Evolutionary conservation across 2,329 filamentous ascomycete species (phyloP), one percentile per base, ranked within the genome.

Genomic region (Hypomyces perniciosus): DNA sequence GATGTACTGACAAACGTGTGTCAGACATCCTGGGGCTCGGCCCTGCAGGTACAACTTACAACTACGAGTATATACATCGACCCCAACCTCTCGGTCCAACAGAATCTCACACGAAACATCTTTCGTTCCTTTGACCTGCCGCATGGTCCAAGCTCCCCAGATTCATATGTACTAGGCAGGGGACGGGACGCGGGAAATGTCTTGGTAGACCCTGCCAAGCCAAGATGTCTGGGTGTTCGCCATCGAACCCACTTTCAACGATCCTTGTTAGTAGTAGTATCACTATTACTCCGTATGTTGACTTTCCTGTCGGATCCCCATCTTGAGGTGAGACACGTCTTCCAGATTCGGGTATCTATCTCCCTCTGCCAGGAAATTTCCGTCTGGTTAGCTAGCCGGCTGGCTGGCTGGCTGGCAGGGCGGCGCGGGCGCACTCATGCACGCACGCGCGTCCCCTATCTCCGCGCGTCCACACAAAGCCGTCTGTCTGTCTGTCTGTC

Each of bases 91-190:
- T 42, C 39, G 26, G 12, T 42, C 27, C 13, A 42, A 10, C 27
- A 39, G 29, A 31, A 37, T 9, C 6, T 29, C n/a, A 37, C 26
- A 12, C 33, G 39, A 37, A 13, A 13, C 26, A 44, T 42, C 29
- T n/a, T 44, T 33, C 20, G 6, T 10, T n/a, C 28, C 43, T 20
- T 43, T 29, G 37, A 33, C 38, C 29, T 47, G 38, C 33, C 39
- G 38, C 44, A 51, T 51, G 49, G 49, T 33, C 49, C 44, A 42
- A 47, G 49, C 44, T 42, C 28, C 29, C 46, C 37, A 40, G 39
- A 37, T 38, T 27, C 43, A 42, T 33, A 44, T 39, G 20, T n/a
- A 20, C 12, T 20, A n/a, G 35, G 20, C 35, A 44, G 27, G 44
- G 44, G 33, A 47, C 38, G 49, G 49, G 46, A 51, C 38, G 49